These are phyloP conservation scores for Ustilago vetiveriae DNA, from an alignment of 1,284 basidiomycete genomes.

Conservation along the genomic window DNA sequence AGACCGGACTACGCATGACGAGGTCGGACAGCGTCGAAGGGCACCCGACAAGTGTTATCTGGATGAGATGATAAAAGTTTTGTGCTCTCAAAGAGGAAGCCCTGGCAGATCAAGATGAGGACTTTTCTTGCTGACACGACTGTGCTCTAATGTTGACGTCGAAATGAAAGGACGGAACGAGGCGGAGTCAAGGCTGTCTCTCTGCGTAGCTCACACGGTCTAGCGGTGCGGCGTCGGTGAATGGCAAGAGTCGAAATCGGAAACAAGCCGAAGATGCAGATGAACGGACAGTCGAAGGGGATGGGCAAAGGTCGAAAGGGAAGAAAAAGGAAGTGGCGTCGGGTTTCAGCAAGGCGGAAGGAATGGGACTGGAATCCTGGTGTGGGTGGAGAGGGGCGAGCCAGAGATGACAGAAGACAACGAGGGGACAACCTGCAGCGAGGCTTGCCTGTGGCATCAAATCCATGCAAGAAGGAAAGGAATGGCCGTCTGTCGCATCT, in stretches of 20 bases:
- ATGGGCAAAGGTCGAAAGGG: background rate
- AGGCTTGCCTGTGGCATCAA: no score
- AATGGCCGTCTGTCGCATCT: no score
- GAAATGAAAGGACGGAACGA: conserved; percentile 16
- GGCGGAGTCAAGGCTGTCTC: no score
- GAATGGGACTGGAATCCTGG: no score
- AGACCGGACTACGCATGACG: conserved; percentile 11
- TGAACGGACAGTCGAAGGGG: background rate
- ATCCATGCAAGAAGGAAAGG: no score
- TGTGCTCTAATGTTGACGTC: background rate
- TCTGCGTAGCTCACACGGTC: no score
- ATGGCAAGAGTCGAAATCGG: no score
- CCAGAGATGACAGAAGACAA: background rate
- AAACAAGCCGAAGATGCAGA: no score
- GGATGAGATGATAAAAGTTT: background rate
- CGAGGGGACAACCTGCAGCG: background rate
- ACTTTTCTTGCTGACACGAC: background rate
- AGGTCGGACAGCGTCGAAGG: background rate
- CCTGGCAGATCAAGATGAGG: background rate
- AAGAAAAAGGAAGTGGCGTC: background rate
- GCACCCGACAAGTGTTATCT: background rate
- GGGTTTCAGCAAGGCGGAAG: conserved; percentile 1
- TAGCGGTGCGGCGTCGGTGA: no score
- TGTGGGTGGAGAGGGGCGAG: background rate
- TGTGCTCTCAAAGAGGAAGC: background rate